Evolutionary conservation across 352 stramenopile genomes (phyloP), one percentile per base, ranked within the genome.

Genomic region (Globisporangium paroecandrum): DNA sequence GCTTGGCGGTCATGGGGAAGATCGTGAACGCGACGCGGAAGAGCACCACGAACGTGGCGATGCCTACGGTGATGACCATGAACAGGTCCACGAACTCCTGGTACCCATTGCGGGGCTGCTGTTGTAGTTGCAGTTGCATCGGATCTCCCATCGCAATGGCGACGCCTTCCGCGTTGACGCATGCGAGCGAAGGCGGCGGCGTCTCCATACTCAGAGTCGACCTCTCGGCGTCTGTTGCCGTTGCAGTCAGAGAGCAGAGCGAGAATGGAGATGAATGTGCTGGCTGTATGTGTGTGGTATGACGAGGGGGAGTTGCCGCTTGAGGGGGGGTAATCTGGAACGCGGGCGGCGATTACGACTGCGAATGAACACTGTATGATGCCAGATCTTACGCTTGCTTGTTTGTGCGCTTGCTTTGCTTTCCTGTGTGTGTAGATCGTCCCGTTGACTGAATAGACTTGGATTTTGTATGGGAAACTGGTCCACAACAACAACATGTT

Each of bases 1-100:
- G 51, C 36, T 34, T 54, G 25, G n/a, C 25, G 4, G 57, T 46
- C 41, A 76, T 59, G 51, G 82, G 74, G 57, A 86, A 82, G 46
- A 79, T 51, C 24, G 75, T 74, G 69, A 90, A 86, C n/a, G 85
- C 63, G 54, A 90, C 79, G 51, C 85, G 81, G 58, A 87, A 77
- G 53, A 93, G 78, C 75, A 89, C 77, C 66, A 89, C 71, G 53
- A 87, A 73, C 38, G 85, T 79, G 46, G 78, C 78, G n/a, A 89
- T 65, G 34, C 78, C 81, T 55, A 91, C 78, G 3, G 77, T 86
- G 69, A 89, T 72, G 54, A 85, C 71, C 77, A 91, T 87, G 66
- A 91, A 79, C 49, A 90, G 64, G 56, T 91, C 81, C 58, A 85
- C 65, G 64, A 89, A 84, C 53, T 77, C 69, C 62, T 78, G 70